Evolutionary conservation across 108 stramenopile genomes (phyloP).

Genomic region (Nitzschia sp.): DNA sequence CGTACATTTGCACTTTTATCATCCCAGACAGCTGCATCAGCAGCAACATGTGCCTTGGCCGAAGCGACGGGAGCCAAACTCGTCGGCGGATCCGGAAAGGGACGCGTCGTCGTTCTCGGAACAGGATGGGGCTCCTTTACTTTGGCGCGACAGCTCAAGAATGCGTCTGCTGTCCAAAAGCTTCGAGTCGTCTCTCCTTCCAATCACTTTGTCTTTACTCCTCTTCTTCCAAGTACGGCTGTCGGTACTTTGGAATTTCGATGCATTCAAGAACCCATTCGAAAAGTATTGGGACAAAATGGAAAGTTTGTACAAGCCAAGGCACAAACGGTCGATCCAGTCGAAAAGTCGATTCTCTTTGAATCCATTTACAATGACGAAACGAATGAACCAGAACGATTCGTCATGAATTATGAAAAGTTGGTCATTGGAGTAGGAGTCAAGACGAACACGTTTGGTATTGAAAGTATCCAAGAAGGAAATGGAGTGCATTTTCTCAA

Average conservation of each 20-base stretch:
- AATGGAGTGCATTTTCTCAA: slow-evolving; percentile 94
- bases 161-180: slow-evolving; percentile 33
- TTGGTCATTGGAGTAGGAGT: slow-evolving; percentile 87
- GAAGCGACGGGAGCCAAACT: not conserved
- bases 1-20: not conserved
- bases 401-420: slow-evolving; percentile 86
- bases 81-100: not conserved
- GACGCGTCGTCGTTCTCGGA: slow-evolving; percentile 60
- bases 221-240: slow-evolving; percentile 91
- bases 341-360: slow-evolving; percentile 43
- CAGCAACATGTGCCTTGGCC: not conserved
- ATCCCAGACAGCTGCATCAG: not conserved
- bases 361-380: not conserved
- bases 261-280: slow-evolving; percentile 92
- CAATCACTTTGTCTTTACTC: slow-evolving; percentile 97
- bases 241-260: slow-evolving; percentile 96
- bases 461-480: slow-evolving; percentile 13
- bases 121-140: slow-evolving; percentile 77
- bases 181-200: slow-evolving; percentile 78
- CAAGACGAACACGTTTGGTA: slow-evolving; percentile 79
- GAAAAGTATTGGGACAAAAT: slow-evolving; percentile 51
- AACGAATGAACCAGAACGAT: slow-evolving; percentile 27
- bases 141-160: slow-evolving; percentile 52
- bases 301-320: slow-evolving; percentile 84
- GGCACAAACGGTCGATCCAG: slow-evolving; percentile 65